Conservation (phyloP, 495 filamentous ascomycete genomes). For the Penicillium macrosclerotiorum region DNA sequence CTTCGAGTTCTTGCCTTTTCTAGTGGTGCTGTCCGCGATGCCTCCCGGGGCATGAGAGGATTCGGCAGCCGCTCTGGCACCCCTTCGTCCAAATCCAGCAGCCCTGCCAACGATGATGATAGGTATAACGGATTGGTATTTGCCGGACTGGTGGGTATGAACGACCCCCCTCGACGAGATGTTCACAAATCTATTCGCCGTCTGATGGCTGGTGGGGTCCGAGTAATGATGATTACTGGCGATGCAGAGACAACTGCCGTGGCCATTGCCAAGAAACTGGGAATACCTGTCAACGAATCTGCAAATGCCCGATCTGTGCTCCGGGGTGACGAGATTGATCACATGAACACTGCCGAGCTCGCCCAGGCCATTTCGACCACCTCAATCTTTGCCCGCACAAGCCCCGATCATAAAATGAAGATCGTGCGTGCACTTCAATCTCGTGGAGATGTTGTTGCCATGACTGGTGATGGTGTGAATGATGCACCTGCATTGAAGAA, state of each 20-base stretch:
- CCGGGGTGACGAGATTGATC: constrained; percentile 84
- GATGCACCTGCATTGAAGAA: constrained; percentile 96
- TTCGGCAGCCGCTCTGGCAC: constrained; percentile 49
- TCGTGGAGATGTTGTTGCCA: constrained; percentile 94
- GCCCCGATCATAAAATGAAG: constrained; percentile 96
- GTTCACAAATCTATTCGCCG: constrained; percentile 87
- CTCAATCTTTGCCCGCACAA: constrained; percentile 92
- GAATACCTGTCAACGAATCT: constrained; percentile 69
- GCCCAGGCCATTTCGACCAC: constrained; percentile 79
- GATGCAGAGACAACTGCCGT: constrained; percentile 92
- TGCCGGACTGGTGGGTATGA: constrained; percentile 93
- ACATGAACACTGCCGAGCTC: constrained; percentile 81
- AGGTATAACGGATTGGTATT: constrained; percentile 81
- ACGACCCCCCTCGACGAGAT: constrained; percentile 85
- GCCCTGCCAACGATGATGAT: constrained; percentile 59
- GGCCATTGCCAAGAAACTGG: constrained; percentile 87
- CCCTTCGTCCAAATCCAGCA: constrained; percentile 44
- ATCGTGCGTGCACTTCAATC: constrained; percentile 89
- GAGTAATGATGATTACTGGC: constrained; percentile 98
- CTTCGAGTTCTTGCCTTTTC: constrained; percentile 90
- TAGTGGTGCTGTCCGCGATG: constrained; percentile 57
- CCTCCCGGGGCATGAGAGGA: constrained; percentile 28
- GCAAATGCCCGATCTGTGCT: constrained; percentile 64
- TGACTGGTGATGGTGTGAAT: constrained; percentile 98
- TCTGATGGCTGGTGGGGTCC: constrained; percentile 89